Evolutionary conservation across 1,139 yeast genomes (phyloP).

Genomic region (Pichia sp.): DNA sequence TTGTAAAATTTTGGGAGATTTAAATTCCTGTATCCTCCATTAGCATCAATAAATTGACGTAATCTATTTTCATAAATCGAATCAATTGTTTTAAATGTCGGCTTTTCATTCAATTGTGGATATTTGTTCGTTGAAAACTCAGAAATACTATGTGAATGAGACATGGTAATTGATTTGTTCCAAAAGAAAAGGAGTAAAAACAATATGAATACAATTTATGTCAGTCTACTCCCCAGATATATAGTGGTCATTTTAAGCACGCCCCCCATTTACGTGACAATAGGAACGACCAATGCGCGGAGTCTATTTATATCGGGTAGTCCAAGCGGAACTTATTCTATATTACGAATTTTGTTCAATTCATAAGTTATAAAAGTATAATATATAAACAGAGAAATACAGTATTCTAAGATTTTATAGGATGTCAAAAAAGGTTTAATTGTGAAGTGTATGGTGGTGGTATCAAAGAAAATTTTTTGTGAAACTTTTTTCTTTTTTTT

Average conservation of each 20-base stretch:
- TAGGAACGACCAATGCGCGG: too few species aligned
- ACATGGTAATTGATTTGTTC: not conserved
- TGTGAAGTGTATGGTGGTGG: too few species aligned
- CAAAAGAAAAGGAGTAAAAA: not conserved
- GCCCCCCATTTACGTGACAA: too few species aligned
- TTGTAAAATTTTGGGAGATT: constrained; percentile 84
- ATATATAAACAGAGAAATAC: not conserved
- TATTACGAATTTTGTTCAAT: too few species aligned
- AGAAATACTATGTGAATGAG: not conserved
- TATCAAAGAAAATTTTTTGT: too few species aligned
- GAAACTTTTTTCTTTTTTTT: too few species aligned
- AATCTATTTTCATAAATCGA: constrained; percentile 70
- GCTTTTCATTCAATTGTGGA: constrained; percentile 48
- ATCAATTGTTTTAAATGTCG: constrained; percentile 79
- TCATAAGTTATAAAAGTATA: too few species aligned
- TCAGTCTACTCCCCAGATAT: too few species aligned
- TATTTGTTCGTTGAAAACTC: constrained; percentile 21
- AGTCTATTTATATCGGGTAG: too few species aligned
- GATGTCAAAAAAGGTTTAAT: not conserved
- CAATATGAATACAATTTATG: too few species aligned
- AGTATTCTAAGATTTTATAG: not conserved
- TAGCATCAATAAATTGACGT: constrained; percentile 67
- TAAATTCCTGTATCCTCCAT: constrained; percentile 63
- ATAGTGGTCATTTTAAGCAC: too few species aligned
- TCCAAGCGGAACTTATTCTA: too few species aligned